Evolutionary conservation across 176 grass and related monocot genomes (phyloP).

Genomic region (Stipa capillata): DNA sequence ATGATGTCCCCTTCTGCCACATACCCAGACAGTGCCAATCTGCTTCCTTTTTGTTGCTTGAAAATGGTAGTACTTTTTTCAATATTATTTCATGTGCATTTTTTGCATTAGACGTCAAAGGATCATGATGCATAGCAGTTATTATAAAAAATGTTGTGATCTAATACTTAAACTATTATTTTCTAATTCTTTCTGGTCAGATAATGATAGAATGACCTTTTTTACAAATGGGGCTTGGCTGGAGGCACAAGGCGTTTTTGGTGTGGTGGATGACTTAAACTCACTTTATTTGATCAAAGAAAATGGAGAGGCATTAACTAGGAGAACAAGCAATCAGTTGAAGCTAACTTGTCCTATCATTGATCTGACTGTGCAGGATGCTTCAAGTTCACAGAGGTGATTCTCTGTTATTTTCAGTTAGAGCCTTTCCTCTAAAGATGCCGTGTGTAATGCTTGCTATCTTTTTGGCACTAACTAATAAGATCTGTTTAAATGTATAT

Average conservation of each 20-base stretch:
- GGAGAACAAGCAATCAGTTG: conserved; percentile 57
- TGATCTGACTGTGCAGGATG: conserved; percentile 43
- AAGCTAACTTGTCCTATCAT: conserved; percentile 58
- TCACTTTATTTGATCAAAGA: conserved; percentile 71
- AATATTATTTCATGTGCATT: conserved; percentile 10
- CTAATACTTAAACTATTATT: background rate
- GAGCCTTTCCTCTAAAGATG: background rate
- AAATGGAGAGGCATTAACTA: conserved; percentile 68
- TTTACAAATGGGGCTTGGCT: conserved; percentile 80
- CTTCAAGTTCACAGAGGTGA: conserved; percentile 45
- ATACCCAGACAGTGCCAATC: background rate
- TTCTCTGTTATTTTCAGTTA: conserved; percentile 37
- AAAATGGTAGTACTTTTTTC: conserved; percentile 15
- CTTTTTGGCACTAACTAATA: conserved; percentile 29
- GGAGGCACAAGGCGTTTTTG: conserved; percentile 71
- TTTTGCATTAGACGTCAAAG: background rate
- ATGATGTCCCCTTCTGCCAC: background rate
- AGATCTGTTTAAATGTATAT: conserved; percentile 23
- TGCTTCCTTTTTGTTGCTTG: background rate
- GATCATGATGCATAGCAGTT: conserved; percentile 11
- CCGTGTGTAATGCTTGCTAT: background rate
- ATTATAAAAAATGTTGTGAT: conserved; percentile 16
- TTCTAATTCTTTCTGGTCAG: conserved; percentile 50
- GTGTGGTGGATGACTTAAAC: conserved; percentile 55
- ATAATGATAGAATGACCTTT: conserved; percentile 49